Conservation (phyloP, 1,139 yeast genomes). For the Meyerozyma sp. region DNA sequence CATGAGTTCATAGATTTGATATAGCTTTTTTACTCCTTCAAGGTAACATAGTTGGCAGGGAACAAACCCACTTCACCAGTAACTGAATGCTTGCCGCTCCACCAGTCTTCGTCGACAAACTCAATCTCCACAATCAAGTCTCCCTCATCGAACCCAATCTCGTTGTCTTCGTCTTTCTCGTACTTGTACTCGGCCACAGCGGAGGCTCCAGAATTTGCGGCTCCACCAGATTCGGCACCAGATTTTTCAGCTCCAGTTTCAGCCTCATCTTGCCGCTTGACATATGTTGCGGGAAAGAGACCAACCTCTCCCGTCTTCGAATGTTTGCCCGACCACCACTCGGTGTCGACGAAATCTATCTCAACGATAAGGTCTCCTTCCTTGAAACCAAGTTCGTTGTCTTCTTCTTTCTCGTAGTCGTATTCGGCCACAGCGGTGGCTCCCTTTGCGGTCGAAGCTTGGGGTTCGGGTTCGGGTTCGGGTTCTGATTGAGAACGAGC, state of each 20-base stretch:
- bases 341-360: conserved; percentile 66
- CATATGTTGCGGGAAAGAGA: conserved; percentile 71
- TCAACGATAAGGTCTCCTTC: conserved; percentile 66
- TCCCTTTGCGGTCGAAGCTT: conserved; percentile 6
- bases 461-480: conserved; percentile 11
- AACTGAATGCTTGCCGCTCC: conserved; percentile 70
- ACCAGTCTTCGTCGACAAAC: conserved; percentile 94
- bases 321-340: conserved; percentile 81
- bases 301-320: conserved; percentile 55
- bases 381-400: conserved; percentile 59
- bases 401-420: conserved; percentile 70
- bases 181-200: conserved; percentile 84
- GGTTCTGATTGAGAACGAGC: conserved; percentile 14
- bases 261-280: conserved; percentile 32
- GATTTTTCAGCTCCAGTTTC: conserved; percentile 12
- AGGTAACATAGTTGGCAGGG: conserved; percentile 81
- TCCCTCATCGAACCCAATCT: conserved; percentile 69
- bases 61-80: conserved; percentile 78
- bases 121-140: conserved; percentile 78
- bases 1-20: conserved; percentile 13
- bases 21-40: conserved; percentile 17
- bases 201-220: conserved; percentile 28
- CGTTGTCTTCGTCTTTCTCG: conserved; percentile 88
- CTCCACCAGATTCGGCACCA: conserved; percentile 13
- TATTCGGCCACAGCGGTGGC: conserved; percentile 56